These are phyloP conservation scores for Irpex sp. DNA, from an alignment of 1,284 basidiomycete species.

Conservation along the genomic window DNA sequence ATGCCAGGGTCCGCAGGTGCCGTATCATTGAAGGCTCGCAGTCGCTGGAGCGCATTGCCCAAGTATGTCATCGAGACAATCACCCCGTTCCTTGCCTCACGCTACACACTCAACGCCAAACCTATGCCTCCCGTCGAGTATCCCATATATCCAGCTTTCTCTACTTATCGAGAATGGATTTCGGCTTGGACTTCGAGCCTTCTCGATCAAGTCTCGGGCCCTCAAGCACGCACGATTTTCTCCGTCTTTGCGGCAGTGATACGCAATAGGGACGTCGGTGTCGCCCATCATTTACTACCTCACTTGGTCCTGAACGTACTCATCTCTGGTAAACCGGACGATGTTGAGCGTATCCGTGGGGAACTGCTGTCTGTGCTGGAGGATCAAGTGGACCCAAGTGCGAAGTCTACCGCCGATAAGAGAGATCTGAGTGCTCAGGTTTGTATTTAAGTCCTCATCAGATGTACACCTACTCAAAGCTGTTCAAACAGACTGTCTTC, in stretches of 20 bases:
- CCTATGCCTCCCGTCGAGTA: constrained; percentile 38
- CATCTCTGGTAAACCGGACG: constrained; percentile 67
- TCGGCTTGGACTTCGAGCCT: constrained; percentile 87
- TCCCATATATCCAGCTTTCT: constrained; percentile 76
- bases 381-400: constrained; percentile 76
- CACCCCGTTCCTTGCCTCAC: constrained; percentile 80
- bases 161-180: constrained; percentile 95
- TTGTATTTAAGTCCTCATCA: constrained; percentile 11
- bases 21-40: constrained; percentile 62
- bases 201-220: constrained; percentile 64
- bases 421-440: constrained; percentile 88
- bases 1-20: constrained; percentile 45
- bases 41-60: constrained; percentile 76
- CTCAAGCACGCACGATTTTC: constrained; percentile 69
- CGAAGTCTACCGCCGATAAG: constrained; percentile 66
- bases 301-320: constrained; percentile 89
- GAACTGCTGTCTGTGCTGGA: constrained; percentile 85
- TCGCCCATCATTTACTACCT: constrained; percentile 89
- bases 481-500: constrained; percentile 75
- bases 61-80: constrained; percentile 88
- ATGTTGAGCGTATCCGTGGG: constrained; percentile 61
- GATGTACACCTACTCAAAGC: neutral
- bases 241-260: constrained; percentile 78
- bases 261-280: constrained; percentile 85
- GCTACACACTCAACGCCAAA: constrained; percentile 52